Evolutionary conservation across 2,329 filamentous ascomycete genomes (phyloP).

Genomic region (Pseudogymnoascus sp.): DNA sequence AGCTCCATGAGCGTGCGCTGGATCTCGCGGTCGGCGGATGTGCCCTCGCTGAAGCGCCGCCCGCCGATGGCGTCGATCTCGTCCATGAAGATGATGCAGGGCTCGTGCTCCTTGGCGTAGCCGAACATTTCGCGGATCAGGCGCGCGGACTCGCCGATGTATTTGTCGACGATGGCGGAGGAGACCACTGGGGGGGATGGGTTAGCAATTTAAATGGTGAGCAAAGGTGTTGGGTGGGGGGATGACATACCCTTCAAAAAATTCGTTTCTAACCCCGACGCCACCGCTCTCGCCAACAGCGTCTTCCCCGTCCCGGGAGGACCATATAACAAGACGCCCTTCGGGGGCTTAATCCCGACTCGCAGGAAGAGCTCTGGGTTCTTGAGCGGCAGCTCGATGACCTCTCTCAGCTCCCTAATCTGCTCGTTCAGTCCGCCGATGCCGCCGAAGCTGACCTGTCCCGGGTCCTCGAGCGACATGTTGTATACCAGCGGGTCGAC

Average conservation of each 20-base stretch:
- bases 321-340: conserved; percentile 92
- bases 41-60: conserved; percentile 92
- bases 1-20: conserved; percentile 98
- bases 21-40: conserved; percentile 94
- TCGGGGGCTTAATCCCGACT: conserved; percentile 97
- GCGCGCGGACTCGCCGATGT: conserved; percentile 95
- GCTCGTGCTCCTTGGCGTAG: conserved; percentile 98
- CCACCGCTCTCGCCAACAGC: conserved; percentile 84
- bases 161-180: conserved; percentile 98
- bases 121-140: conserved; percentile 99
- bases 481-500: conserved; percentile 99
- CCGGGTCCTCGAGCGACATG: conserved; percentile 97
- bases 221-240: background rate
- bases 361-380: conserved; percentile 95
- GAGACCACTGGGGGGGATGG: conserved; percentile 64
- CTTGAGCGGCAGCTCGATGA: conserved; percentile 95
- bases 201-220: conserved; percentile 16
- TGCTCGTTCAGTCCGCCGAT: conserved; percentile 98
- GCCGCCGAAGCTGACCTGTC: conserved; percentile 93
- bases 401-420: conserved; percentile 92
- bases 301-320: conserved; percentile 97
- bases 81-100: conserved; percentile 99
- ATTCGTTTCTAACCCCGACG: conserved; percentile 94
- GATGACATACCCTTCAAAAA: conserved; percentile 75
- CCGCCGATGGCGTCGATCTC: conserved; percentile 99